Percentiles rank a stretch among this genome's conserved stretches.
These are phyloP conservation scores for Botrytis porri DNA, from an alignment of 2,329 filamentous ascomycete species.

Conservation along the genomic window DNA sequence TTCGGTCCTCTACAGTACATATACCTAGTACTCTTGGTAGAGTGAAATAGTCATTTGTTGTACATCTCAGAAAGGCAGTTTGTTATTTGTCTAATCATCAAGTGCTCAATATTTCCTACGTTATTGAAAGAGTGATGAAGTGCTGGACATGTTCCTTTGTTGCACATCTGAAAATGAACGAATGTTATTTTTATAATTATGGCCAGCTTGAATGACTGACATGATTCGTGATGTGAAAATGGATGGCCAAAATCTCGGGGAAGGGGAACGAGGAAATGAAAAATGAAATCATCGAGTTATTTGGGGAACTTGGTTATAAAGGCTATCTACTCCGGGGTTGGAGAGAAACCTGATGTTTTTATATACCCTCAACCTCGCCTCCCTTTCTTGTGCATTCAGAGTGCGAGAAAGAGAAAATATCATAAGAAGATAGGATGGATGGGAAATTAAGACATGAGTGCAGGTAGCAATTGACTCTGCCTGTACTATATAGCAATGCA, in stretches of 20 bases:
- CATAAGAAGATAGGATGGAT: not conserved
- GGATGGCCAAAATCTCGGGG: not conserved
- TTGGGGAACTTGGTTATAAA: not conserved
- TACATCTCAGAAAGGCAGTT: not conserved
- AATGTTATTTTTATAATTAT: not conserved
- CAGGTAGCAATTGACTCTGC: not conserved
- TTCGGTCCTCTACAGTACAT: no score
- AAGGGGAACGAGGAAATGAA: not conserved
- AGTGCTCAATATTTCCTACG: not conserved
- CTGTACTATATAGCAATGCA: not conserved
- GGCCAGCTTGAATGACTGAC: fast-evolving
- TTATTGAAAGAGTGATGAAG: not conserved
- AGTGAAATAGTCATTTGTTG: not conserved
- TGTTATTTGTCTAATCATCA: not conserved
- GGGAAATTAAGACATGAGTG: not conserved
- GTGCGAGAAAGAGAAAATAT: not conserved
- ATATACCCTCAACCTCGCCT: not conserved
- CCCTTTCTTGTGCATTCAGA: fast-evolving
- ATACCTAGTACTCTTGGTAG: not conserved
- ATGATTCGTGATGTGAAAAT: not conserved
- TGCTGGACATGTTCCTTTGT: not conserved
- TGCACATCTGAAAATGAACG: not conserved
- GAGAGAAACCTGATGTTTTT: not conserved
- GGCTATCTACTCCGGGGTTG: not conserved
- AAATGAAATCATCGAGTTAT: not conserved